Base-by-base conservation (phyloP, 768 basidiomycete species). In the Auricularia sp. region DNA sequence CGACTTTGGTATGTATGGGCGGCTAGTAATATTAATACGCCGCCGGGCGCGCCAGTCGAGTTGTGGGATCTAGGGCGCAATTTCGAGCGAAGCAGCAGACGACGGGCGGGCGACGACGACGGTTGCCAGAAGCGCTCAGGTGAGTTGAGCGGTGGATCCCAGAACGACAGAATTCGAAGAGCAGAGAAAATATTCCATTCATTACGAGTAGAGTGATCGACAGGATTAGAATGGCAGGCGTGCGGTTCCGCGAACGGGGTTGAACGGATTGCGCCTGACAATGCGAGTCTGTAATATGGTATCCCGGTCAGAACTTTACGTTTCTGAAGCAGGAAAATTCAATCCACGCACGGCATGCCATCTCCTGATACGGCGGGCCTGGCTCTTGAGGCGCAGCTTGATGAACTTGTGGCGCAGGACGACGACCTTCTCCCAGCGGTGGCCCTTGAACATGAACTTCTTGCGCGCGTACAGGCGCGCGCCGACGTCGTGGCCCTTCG, bases 361-460 rank as follows among this genome's bases (percentile, higher is more conserved):
- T 10, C 61, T 59, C 10, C 35, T 23, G n/a, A 66, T 62, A 51
- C 54, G 62, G 11, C 35, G 34, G 34, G 51, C 39, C 66, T 64
- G 64, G 14, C 23, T 66, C 34, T 53, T 36, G 35, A 66, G 18
- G 21, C 23, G n/a, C 21, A 59, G 8, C 39, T 63, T 39, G 42
- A 64, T 62, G 34, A 43, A 43, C 64, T 68, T 42, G 61, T 62
- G 16, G 29, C 64, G 53, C 29, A 64, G 61, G 43, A 14, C 36
- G 61, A 62, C 29, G 34, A 56, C 58, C 64, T 59, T 65, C 76
- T 93, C 87, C 87, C 88, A 91, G 69, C 83, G 88, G 79, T 93
- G 91, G n/a, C 91, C 91, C 80, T 93, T 93, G 84, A 93, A 93
- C 91, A 93, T 93, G 67, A 82, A 79, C 80, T 85, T 88, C 82